Evolutionary conservation across 805 yeast species (phyloP), one percentile per base, ranked within the genome.

Genomic region (Vanderwaltozyma tropicalis): DNA sequence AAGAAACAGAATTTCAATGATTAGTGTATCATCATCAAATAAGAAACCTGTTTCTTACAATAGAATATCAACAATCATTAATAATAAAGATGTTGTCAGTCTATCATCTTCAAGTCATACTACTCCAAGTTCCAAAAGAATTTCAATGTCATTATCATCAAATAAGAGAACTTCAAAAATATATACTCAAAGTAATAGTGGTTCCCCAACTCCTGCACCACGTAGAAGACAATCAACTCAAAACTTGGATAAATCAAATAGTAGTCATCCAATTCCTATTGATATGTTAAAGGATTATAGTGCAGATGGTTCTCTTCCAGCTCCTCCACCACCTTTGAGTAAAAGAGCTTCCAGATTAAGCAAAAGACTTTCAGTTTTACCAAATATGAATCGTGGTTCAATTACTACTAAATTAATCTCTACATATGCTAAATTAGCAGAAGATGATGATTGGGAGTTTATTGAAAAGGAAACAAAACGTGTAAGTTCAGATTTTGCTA

Each of bases 401-500:
- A 75, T 81, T 31, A 80, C 89, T 0, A 66, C 84, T 30, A 80
- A 78, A 50, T 57, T 81, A 43, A 69, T 81, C 41, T 72, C 86
- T 1, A 76, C 86, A 0, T 81, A 81, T 57, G 85, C 89, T 25
- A 79, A 76, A 52, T 61, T 81, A 42, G 69, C 84, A 3, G 80
- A 76, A 40, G 69, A 66, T 38, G 67, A 71, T 30, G 81, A 76
- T 42, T 74, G 84, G 76, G 81, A 76, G 48, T 72, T 72, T 48
- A 72, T 80, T 58, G 83, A 79, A 49, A 76, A 72, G 49, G 84
- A 77, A 54, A 78, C 86, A 5, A 79, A 74, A 59, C 69, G 92
- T 58, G 79, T 88, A 2, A 76, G 84, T 27, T 77, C 84, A 13
- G 82, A 81, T 44, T 81, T 81, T 64, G 92, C 87, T 11, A 72